Conservation (phyloP, 768 basidiomycete genomes). For the Lentinula sp. region DNA sequence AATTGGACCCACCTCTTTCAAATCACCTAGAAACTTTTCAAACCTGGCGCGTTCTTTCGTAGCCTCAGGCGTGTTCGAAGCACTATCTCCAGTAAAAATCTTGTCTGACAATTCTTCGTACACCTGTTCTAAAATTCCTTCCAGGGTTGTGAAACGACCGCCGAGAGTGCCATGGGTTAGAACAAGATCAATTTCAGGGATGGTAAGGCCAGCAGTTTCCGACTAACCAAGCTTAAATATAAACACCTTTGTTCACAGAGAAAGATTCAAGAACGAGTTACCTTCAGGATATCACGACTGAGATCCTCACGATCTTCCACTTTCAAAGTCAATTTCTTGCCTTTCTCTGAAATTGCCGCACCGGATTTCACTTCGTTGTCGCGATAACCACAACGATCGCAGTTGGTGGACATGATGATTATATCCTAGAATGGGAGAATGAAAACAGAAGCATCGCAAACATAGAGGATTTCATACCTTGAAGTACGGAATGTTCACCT, state of each 20-base stretch:
- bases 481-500: constrained; percentile 95
- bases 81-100: constrained; percentile 72
- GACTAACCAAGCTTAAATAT: constrained; percentile 47
- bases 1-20: constrained; percentile 58
- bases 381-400: constrained; percentile 89
- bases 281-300: constrained; percentile 91
- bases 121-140: constrained; percentile 90
- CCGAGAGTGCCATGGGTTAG: constrained; percentile 92
- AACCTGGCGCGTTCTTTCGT: constrained; percentile 54
- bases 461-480: constrained; percentile 50
- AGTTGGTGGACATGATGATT: constrained; percentile 97
- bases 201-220: constrained; percentile 82
- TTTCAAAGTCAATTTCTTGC: constrained; percentile 82
- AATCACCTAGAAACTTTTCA: constrained; percentile 63
- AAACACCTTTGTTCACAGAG: not conserved
- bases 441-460: not conserved
- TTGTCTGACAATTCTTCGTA: constrained; percentile 94
- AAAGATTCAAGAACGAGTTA: constrained; percentile 21
- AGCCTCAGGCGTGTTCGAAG: constrained; percentile 20
- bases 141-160: constrained; percentile 95
- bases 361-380: constrained; percentile 99
- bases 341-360: constrained; percentile 79
- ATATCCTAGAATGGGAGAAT: constrained; percentile 56
- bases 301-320: constrained; percentile 93
- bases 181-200: constrained; percentile 93